phyloP scores from a whole-genome alignment of 108 stramenopile genomes.

The Cyclostephanos tholiformis region DNA sequence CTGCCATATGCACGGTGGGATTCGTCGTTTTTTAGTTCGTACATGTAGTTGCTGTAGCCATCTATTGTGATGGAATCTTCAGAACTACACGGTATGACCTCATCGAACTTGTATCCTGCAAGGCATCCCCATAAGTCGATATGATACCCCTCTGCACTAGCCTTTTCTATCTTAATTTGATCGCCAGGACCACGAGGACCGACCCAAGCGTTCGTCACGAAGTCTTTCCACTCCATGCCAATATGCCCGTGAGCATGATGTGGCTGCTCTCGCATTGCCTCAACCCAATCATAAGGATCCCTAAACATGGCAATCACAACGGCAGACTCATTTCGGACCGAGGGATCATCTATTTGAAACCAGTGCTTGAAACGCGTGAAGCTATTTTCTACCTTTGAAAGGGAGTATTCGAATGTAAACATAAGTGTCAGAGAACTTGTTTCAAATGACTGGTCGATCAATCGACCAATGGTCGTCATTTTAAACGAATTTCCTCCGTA shows the following conservation, averaged over 20 bases:
- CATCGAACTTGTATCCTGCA: slow-evolving; percentile 16
- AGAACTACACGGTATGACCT: slow-evolving; percentile 15
- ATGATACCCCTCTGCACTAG: background rate
- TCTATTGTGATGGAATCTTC: slow-evolving; percentile 11
- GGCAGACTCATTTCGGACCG: slow-evolving; percentile 12
- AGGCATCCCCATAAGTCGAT: slow-evolving; percentile 6
- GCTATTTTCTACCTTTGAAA: slow-evolving; percentile 9
- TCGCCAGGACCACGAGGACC: slow-evolving; percentile 10
- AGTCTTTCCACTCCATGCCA: slow-evolving; percentile 24
- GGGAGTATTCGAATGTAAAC: background rate
- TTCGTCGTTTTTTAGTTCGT: slow-evolving; percentile 11
- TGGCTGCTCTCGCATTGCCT: slow-evolving; percentile 40
- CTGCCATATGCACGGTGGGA: slow-evolving; percentile 18
- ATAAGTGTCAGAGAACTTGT: background rate
- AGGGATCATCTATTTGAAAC: slow-evolving; percentile 38
- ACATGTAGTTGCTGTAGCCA: slow-evolving; percentile 8
- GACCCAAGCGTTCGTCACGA: slow-evolving; percentile 37
- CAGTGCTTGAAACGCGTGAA: slow-evolving; percentile 47
- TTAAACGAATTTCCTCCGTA: background rate
- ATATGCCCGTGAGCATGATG: slow-evolving; percentile 20
- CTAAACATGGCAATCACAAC: slow-evolving; percentile 44
- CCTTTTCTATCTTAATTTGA: slow-evolving; percentile 7
- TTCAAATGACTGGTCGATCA: background rate
- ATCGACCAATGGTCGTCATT: background rate
- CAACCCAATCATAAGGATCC: slow-evolving; percentile 47